Base-by-base conservation (phyloP, 345 rosid genomes). In the Lumnitzera littorea region DNA sequence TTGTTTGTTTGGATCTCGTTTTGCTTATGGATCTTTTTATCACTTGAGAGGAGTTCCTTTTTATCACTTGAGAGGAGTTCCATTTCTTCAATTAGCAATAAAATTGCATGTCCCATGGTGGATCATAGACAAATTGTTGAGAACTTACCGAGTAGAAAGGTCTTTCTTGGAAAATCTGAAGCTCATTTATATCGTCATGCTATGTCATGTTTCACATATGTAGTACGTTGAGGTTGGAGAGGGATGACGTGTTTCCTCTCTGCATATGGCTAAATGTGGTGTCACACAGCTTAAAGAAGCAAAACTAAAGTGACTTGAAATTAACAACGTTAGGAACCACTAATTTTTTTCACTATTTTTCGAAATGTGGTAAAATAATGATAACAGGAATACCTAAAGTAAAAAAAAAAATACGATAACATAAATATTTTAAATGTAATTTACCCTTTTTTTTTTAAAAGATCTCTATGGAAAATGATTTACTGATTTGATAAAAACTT, bases 1-100 rank as follows among this genome's bases (percentile, higher is more conserved):
- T 85, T 62, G 78, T 85, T 62, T 84, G 89, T 69, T 85, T 91
- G 24, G 95, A 90, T 74, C 88, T 95, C 13, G 57, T 50, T 10
- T 72, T 87, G 65, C 80, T 56, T 65, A 75, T 74, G 70, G 82
- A 87, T 62, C 84, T 83, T 57, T 60, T 74, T 1, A 55, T 64
- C 60, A 14, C 74, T 81, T 15, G 85, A 83, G 65, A 80, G 67
- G 49, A 74, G 63, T 67, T 75, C 73, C 25, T 83, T 57, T 60
- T 74, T 1, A 55, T 64, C 60, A 14, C 74, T 81, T 15, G 85
- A 83, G 65, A 80, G 67, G 49, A 74, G 63, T 67, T 75, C 73
- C 25, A 73, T 79, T 55, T 72, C 85, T 61, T 77, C 68, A 52
- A 64, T 71, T 13, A 60, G 61, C 54, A 41, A 73, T 75, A 73